Percentiles rank a stretch among this genome's conserved stretches.
phyloP scores from a whole-genome alignment of 2,329 filamentous ascomycete species.

The Talaromyces sp. region DNA sequence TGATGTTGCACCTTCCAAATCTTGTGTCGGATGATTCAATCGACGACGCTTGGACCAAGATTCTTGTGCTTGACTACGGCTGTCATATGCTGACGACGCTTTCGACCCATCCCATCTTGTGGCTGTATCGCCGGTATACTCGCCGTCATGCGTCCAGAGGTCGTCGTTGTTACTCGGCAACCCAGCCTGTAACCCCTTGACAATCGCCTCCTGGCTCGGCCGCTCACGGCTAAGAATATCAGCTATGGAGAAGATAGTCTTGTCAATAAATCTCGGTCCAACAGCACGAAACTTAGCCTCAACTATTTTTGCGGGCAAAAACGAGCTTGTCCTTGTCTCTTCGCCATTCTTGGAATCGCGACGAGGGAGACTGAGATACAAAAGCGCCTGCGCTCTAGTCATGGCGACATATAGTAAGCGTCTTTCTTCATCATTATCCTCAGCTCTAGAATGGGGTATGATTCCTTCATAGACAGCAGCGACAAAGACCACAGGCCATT shows the following conservation, averaged over 20 bases:
- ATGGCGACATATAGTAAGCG: conserved; percentile 91
- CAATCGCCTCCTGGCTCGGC: conserved; percentile 56
- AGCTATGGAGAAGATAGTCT: conserved; percentile 62
- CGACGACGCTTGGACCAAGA: conserved; percentile 29
- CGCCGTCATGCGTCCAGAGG: conserved; percentile 62
- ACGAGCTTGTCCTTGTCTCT: conserved; percentile 65
- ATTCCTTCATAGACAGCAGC: conserved; percentile 85
- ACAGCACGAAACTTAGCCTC: conserved; percentile 54
- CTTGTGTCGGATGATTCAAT: conserved; percentile 24
- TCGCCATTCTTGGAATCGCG: conserved; percentile 60
- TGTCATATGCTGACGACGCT: conserved; percentile 19
- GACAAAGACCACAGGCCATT: conserved; percentile 95
- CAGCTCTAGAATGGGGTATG: conserved; percentile 81
- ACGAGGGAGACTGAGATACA: conserved; percentile 79
- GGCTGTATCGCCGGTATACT: conserved; percentile 37
- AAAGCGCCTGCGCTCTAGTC: conserved; percentile 80
- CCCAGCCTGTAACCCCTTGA: conserved; percentile 39
- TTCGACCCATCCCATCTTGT: conserved; percentile 37
- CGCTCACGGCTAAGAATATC: conserved; percentile 64
- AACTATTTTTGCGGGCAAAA: conserved; percentile 58
- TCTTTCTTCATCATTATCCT: conserved; percentile 83
- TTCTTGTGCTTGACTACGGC: conserved; percentile 18
- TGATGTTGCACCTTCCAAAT: conserved; percentile 13
- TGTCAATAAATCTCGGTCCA: conserved; percentile 66
- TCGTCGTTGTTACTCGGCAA: conserved; percentile 64